Evolutionary conservation across 495 filamentous ascomycete species (phyloP), one percentile per base, ranked within the genome.

Genomic region (Gamarada debralockiae): DNA sequence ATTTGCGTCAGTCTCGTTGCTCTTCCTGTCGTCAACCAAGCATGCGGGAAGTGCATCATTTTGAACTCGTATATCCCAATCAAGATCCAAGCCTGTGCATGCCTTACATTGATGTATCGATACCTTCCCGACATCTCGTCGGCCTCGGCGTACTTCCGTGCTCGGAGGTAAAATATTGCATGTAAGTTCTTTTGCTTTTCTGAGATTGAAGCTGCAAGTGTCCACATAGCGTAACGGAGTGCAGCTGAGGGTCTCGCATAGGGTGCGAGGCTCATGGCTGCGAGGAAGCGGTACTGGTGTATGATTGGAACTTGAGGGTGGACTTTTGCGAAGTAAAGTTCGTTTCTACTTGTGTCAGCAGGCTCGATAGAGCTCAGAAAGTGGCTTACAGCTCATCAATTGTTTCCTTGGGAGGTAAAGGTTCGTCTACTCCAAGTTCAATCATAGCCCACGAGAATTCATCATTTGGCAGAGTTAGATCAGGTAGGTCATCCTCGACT

Each of bases 21-120:
- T 48, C 87, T 77, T n/a, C 92, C 95, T 8, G 86, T 83, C 49
- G 87, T 96, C 68, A 97, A 78, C 93, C 93, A 99, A 3, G 95
- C 95, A 33, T 93, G 75, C 2, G 93, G 93, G 58, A 99, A 99
- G 66, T 88, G 95, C 88, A 99, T 97, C 78, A 88, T 86, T 68
- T 91, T 95, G 65, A 97, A 97, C 65, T 99, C 93, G 61, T 95
- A 97, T 0, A 77, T 79, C 3, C 81, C 78, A 44, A 95, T 78
- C 3, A 99, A 71, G 7, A 83, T 69, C 79, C 95, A 92, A 2
- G 88, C 78, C 67, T 97, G 95, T 31, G 82, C 83, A 60, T 93
- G 83, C 20, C 82, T 85, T 17, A 96, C 71, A 10, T 97, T 85
- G 55, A 90, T 84, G 42, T 80, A 75, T 66, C 97, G 92, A 34